Evolutionary conservation across 2,329 filamentous ascomycete species (phyloP), one percentile per base, ranked within the genome.

Genomic region (Talaromyces islandicus): DNA sequence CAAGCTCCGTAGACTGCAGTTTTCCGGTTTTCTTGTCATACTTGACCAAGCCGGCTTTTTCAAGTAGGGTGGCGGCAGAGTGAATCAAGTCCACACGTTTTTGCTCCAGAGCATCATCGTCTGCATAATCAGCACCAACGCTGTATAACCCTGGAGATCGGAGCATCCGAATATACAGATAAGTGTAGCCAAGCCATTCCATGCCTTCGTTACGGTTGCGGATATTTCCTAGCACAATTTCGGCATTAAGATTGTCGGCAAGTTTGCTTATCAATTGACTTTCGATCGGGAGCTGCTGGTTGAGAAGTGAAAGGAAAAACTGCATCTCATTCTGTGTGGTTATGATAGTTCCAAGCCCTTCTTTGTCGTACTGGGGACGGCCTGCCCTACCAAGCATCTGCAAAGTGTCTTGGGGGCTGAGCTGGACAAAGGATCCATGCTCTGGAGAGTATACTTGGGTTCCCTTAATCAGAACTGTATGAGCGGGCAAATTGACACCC

Each of bases 301-400:
- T 99, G 70, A 99, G 84, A 38, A 99, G 82, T 0, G 93, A 97
- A 21, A 99, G 85, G 70, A 99, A 99, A 76, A 99, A 99, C 68
- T 96, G 92, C 71, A 99, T 91, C 77, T 99, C 95, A 55, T 83
- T 84, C 71, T 97, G 93, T 0, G 92, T 94, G 0, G 94, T 99
- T 68, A 99, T 97, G 72, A 99, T 97, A 70, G 99, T 97, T 73
- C 94, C 94, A 75, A 99, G 94, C 71, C 94, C 94, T 70, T 96
- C 99, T 0, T 92, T 97, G 72, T 99, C 94, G 71, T 91, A 99
- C 70, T 99, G 95, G 29, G 94, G 94, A 66, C 94, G 87, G 72
- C 94, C 94, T 58, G 94, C 95, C 82, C 94, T 92, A 70, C 94
- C 94, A 69, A 99, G 86, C 95, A 99, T 99, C 75, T 99, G 94